Evolutionary conservation across 176 grass and related monocot species (phyloP), one percentile per base, ranked within the genome.

Genomic region (Eleusine indica): DNA sequence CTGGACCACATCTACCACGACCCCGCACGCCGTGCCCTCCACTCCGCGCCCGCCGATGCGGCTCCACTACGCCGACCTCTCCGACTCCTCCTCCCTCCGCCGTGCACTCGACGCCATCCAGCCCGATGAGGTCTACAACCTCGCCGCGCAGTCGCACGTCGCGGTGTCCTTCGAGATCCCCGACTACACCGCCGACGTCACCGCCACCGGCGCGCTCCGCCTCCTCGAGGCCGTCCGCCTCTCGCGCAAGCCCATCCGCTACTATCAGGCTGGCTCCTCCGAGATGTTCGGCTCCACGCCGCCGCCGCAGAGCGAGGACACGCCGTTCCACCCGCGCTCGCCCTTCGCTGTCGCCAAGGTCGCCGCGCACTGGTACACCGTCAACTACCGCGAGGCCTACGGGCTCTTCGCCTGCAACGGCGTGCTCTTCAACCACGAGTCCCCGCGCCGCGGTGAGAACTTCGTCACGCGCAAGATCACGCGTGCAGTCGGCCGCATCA

Each of bases 391-490:
- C 32, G 96, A 99, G 89, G 96, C 96, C 0, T 99, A 99, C 65
- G 89, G 86, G 9, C 75, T 99, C 61, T 99, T 96, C 70, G 89
- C 96, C 37, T 99, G 96, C 89, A 96, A 96, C 67, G 93, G 96
- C n/a, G 89, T 99, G 70, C 96, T 99, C 74, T 99, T 99, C 93
- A 99, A 99, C 87, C 93, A 99, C 54, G 96, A 99, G 93, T 96
- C 93, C 2, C 96, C 96, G 0, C 91, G 96, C 53, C 93, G 96
- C 9, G 96, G 96, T 1, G 93, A 99, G 93, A 99, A 99, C 93
- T 99, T 99, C 74, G 96, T 99, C 71, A 99, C 96, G 51, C 89
- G 96, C 83, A 99, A 99, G 93, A 99, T 99, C 87, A 99, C 96
- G 64, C 89, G 96, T 6, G 96, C 96, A 61, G 47, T 99, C 25